Evolutionary conservation across 2,329 filamentous ascomycete species (phyloP), one percentile per base, ranked within the genome.

Genomic region (Talaromyces sp.): DNA sequence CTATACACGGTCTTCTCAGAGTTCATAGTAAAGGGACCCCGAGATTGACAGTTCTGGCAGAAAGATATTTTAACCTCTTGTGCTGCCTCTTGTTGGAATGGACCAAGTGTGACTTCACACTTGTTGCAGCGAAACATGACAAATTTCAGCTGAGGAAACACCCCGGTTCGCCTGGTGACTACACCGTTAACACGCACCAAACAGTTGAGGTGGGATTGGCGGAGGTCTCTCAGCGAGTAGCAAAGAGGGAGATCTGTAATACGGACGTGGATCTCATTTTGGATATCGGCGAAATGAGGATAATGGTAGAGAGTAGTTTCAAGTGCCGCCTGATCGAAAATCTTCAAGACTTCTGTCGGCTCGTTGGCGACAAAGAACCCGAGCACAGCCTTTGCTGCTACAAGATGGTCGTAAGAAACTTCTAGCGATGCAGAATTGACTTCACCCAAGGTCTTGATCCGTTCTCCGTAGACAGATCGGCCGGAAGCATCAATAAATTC

Each of bases 81-180:
- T 66, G 95, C 96, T 46, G 93, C 95, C 79, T 99, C 95, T 72
- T 99, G 95, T 73, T 96, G 93, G 81, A 97, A 99, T 18, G 95
- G 95, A 1, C 95, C 95, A 2, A 99, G 84, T 0, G 92, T 96
- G 52, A 91, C 85, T 65, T 91, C 91, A 71, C 95, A 99, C 79
- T 97, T 99, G 63, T 83, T 87, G 79, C 95, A 99, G 79, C 97
- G 91, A 73, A 99, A 98, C 79, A 97, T 96, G 79, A 99, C 91
- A 76, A 98, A 97, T 77, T 98, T 98, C 65, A 99, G 82, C 79
- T 99, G 95, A 2, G 95, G 95, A 75, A 99, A 99, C 55, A 99
- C 96, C 62, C 95, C 95, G 28, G 89, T 96, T 68, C 95, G 87
- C 66, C 95, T 88, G 37, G 95, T 99, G 31, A 99, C 95, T 4